Evolutionary conservation across 192 early-diverging fungal genomes (phyloP), one percentile per base, ranked within the genome.

Genomic region (Dispira parvispora): DNA sequence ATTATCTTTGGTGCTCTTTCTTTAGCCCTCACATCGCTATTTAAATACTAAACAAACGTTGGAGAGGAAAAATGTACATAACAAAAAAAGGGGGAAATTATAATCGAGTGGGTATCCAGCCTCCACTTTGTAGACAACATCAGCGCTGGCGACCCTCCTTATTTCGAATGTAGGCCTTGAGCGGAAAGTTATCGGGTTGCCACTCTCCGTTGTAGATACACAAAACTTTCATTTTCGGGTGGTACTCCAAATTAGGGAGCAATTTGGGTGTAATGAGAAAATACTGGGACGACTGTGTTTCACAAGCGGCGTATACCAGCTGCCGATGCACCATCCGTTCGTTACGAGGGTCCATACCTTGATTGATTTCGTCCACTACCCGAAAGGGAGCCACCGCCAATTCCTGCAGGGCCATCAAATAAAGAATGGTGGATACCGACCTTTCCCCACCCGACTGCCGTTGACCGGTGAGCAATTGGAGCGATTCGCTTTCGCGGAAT

Each of bases 261-360:
- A 99, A 77, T 71, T 99, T 99, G n/a, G 96, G 96, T 11, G 96
- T 99, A 52, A 99, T 96, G 54, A 99, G 73, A 61, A 99, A 99
- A 66, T 99, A 93, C 69, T 78, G 77, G 3, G 73, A 55, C 50
- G 69, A 69, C 21, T 53, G 38, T 11, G 27, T 63, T 50, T 72
- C 66, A 66, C 88, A 94, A 0, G 91, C 92, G 11, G 80, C 84
- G 21, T 86, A 67, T 38, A 99, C 92, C 47, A 99, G 81, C 64
- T 91, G 88, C 18, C 78, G 67, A 75, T 99, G 96, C n/a, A 97
- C 85, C 73, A 94, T 74, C 23, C 96, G 80, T 69, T 99, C 96
- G 70, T 97, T 99, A 43, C 86, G 79, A 38, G 90, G 88, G 72
- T 99, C 96, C 96, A 99, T 97, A 54, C 96, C 96, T 69, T 99